phyloP scores from a whole-genome alignment of 371 early-diverging fungal genomes.

The Circinella umbellata region DNA sequence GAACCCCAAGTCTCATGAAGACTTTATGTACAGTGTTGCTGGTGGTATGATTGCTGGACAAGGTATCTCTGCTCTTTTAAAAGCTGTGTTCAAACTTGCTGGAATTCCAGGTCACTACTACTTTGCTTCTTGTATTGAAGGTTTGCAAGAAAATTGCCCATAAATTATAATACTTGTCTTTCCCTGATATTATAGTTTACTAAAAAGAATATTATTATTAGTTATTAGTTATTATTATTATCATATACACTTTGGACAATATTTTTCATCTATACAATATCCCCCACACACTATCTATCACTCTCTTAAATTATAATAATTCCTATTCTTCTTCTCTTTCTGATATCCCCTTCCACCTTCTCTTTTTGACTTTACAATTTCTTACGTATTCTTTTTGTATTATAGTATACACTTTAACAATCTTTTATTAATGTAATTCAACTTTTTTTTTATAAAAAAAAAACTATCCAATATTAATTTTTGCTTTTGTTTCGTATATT shows the following conservation, averaged over 20 bases:
- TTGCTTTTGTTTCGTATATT: too few relatives aligned
- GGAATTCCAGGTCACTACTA: conserved; percentile 27
- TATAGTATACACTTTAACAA: conserved; percentile 2
- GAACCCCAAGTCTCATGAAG: conserved; percentile 40
- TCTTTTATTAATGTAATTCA: neutral
- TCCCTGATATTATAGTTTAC: neutral
- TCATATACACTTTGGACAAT: too few relatives aligned
- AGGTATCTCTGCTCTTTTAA: conserved; percentile 71
- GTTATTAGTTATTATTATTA: too few relatives aligned
- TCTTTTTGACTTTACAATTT: conserved; percentile 1
- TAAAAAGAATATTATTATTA: too few relatives aligned
- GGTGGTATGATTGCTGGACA: conserved; percentile 79
- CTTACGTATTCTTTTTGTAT: conserved; percentile 8
- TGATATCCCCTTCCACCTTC: too few relatives aligned
- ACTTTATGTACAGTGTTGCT: conserved; percentile 65
- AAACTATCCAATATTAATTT: too few relatives aligned
- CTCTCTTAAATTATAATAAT: too few relatives aligned
- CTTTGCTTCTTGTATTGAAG: conserved; percentile 35
- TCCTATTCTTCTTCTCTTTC: too few relatives aligned
- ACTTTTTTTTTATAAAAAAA: too few relatives aligned
- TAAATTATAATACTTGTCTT: conserved; percentile 19
- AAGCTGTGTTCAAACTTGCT: conserved; percentile 60
- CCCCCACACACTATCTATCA: too few relatives aligned
- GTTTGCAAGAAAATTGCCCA: conserved; percentile 31
- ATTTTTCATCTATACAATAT: too few relatives aligned